Base-by-base conservation (phyloP, 2,329 filamentous ascomycete species). In the Pseudogymnoascus sp. region DNA sequence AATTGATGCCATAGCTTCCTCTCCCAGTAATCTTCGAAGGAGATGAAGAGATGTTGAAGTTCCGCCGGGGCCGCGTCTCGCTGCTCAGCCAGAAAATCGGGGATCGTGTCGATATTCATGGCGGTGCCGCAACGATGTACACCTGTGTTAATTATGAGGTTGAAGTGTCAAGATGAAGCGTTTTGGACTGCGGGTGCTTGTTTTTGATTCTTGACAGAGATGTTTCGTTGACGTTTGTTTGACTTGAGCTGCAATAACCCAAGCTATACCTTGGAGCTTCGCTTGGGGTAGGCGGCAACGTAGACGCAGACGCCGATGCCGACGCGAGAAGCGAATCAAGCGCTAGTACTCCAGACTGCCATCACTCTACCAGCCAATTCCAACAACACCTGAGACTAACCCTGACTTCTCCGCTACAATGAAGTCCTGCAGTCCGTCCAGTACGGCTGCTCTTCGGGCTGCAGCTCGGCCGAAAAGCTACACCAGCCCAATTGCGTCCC, bases 1-100 rank as follows among this genome's bases (percentile, higher is more conserved):
- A 99, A 88, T 79, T 99, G 92, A 80, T 99, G 94, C 94, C 94
- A 99, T 78, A 99, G 84, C 80, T 97, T 97, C 72, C 93, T 88
- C 81, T 99, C 94, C 94, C 94, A 99, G 74, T 87, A 90, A 75
- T 96, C 92, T 80, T 99, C 94, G 69, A 99, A 96, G 71, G 88
- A 86, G 71, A 99, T 84, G 76, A 97, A 90, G 72, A 90, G 85
- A 72, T 88, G 84, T 78, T 97, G 92, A 62, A 96, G 84, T 75
- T 96, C 90, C 70, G 92, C 90, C 61, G 92, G 90, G 72, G 92
- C 90, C 74, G 87, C 81, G 74, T 96, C 91, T 75, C 92, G 89
- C 84, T 95, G 90, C 70, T 96, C 89, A 66, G 87, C 85, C 68
- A 99, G 89, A 79, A 97, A 96, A 76, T 96, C 91, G 74, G 91